phyloP scores from a whole-genome alignment of 345 rosid species.

The Populus ilicifolia region DNA sequence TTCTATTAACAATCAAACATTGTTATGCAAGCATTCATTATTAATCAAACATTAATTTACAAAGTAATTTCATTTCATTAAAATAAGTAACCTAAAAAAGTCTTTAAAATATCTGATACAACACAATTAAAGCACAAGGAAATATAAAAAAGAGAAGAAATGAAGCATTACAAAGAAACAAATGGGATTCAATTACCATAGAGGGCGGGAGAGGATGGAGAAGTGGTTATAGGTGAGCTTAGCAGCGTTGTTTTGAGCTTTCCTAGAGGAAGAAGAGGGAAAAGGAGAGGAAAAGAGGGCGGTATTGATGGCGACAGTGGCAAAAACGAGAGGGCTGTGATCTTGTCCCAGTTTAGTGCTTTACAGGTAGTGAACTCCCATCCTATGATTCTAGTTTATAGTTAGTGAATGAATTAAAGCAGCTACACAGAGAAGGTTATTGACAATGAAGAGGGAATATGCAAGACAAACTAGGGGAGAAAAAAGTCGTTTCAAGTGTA shows the following conservation, averaged over 20 bases:
- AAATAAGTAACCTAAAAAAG: background rate
- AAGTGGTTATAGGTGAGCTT: slow-evolving; percentile 29
- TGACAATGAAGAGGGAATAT: too few species aligned
- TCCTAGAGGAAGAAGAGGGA: slow-evolving; percentile 25
- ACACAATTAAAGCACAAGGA: too few species aligned
- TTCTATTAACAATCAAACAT: too few species aligned
- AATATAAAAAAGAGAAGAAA: background rate
- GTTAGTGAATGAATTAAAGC: too few species aligned
- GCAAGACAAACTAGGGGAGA: too few species aligned
- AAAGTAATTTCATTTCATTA: background rate
- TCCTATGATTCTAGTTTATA: background rate
- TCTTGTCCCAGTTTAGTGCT: slow-evolving; percentile 24
- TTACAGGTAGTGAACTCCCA: slow-evolving; percentile 35
- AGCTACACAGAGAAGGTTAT: too few species aligned
- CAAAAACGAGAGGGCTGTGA: slow-evolving; percentile 35
- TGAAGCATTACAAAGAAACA: background rate
- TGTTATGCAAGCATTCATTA: background rate
- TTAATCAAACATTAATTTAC: background rate
- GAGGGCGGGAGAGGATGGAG: background rate
- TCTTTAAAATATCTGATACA: background rate
- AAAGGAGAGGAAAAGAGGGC: slow-evolving; percentile 16
- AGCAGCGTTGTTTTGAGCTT: slow-evolving; percentile 47
- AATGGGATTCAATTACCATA: background rate
- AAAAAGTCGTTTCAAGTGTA: too few species aligned
- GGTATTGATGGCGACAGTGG: slow-evolving; percentile 37